Base-by-base conservation (phyloP, 148 eudicot species). In the Fagopyrum homotropicum region DNA sequence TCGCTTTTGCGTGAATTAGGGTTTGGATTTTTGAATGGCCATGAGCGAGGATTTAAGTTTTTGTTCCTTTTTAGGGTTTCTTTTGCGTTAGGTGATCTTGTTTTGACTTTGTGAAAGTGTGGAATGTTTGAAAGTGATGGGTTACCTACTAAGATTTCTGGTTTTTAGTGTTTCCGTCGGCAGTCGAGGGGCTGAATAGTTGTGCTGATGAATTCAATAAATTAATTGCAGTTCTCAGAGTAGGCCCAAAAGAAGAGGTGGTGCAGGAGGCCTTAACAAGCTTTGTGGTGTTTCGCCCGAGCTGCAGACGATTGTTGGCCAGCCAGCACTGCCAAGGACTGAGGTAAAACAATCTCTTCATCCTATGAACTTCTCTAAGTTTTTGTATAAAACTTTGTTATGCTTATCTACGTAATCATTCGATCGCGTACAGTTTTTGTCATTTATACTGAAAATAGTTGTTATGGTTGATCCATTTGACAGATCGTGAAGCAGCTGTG, bases 401-500 rank as follows among this genome's bases (percentile, higher is more conserved):
- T 55, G 60, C n/a, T 55, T 55, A 16, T 1, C 6, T 16, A 16
- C 7, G 7, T 4, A 55, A 55, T 4, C 60, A 55, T 55, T 55
- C 22, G 15, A 55, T 16, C 17, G 15, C 0, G 22, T 14, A 19
- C 2, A 54, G 2, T 35, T 35, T 35, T 35, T 35, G 40, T 17
- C 60, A n/a, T n/a, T 55, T 55, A 55, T 5, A n/a, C 17, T 17
- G 22, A 16, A 16, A 1, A 7, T 14, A 52, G 16, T 55, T 55
- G 60, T n/a, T 55, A 55, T 55, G 8, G 17, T n/a, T 1, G 22
- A 4, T 29, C 44, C 7, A 3, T 66, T 66, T 66, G 45, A 70
- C 83, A 93, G 98, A 91, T 91, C 79, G 98, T 93, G 80, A 93
- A 82, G 87, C 98, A 93, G 81, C 86, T 93, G 46, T 93, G 97